These are phyloP conservation scores for Trichosporon faecale DNA, from an alignment of 1,284 basidiomycete genomes.

Conservation along the genomic window DNA sequence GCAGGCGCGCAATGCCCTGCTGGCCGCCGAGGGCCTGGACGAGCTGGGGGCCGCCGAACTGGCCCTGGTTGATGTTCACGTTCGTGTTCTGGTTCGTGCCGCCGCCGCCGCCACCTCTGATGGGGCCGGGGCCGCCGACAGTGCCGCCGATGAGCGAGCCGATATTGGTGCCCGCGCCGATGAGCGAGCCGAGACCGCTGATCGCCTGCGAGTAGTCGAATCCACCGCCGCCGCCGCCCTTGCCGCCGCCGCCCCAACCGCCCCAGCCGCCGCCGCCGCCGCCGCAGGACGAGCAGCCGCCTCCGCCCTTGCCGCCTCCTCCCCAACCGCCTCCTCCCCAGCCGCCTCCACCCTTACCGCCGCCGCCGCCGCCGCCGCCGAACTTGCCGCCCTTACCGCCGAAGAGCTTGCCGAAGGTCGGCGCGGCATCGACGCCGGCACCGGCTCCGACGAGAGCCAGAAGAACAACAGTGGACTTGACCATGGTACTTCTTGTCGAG, in stretches of 20 bases:
- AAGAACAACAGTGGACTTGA: neutral
- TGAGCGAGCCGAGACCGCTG: neutral
- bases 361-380: neutral
- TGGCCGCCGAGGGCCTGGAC: neutral
- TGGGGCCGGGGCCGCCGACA: neutral
- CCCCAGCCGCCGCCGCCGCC: neutral
- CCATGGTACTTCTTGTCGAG: neutral
- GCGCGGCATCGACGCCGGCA: neutral
- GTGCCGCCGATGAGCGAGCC: neutral
- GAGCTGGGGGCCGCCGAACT: neutral
- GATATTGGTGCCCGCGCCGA: neutral
- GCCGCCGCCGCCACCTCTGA: neutral
- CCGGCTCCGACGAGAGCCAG: neutral
- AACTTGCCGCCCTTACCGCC: neutral
- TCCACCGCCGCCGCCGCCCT: neutral
- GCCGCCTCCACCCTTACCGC: neutral
- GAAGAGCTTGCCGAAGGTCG: conserved; percentile 7
- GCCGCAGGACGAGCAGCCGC: neutral
- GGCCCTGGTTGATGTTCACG: neutral
- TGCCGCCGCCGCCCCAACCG: neutral
- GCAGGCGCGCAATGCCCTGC: neutral
- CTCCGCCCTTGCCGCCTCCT: neutral
- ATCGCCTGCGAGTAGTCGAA: neutral
- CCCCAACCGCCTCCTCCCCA: neutral
- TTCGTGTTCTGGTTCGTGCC: neutral